A percentile compares a stretch with the other conserved stretches of the same genome.
These are phyloP conservation scores for Phyllachora maydis DNA, from an alignment of 2,329 filamentous ascomycete genomes.

Conservation along the genomic window DNA sequence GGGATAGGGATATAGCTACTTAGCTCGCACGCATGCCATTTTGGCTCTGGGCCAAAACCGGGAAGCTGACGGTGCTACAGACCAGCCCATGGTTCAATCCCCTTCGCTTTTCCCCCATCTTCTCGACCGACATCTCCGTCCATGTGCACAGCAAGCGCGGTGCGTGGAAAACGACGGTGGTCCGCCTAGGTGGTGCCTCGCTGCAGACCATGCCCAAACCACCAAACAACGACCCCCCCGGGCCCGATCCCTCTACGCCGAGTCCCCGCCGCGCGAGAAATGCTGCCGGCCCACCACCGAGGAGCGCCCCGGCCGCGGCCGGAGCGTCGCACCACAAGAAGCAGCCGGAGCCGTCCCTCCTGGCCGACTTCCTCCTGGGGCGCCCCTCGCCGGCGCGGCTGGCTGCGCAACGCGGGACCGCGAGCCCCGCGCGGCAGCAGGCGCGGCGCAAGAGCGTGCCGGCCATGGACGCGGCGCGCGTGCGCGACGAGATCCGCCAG, in stretches of 20 bases:
- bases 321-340: conserved; percentile 13
- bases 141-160: too few species aligned
- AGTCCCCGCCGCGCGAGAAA: too few species aligned
- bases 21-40: too few species aligned
- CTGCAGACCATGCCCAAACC: conserved; percentile 9
- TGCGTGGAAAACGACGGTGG: too few species aligned
- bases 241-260: conserved; percentile 4
- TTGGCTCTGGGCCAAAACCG: too few species aligned
- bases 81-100: too few species aligned
- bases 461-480: conserved; percentile 21
- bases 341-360: conserved; percentile 26
- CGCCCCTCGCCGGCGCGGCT: conserved; percentile 33
- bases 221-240: conserved; percentile 5
- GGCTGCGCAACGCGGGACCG: conserved; percentile 18
- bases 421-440: conserved; percentile 11
- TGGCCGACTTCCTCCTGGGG: conserved; percentile 36
- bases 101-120: too few species aligned
- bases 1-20: too few species aligned
- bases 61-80: too few species aligned
- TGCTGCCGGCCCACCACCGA: conserved; percentile 14
- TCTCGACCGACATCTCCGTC: too few species aligned
- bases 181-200: too few species aligned
- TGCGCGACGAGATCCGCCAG: conserved; percentile 29
- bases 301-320: conserved; percentile 18
- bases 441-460: conserved; percentile 33